phyloP scores from a whole-genome alignment of 345 rosid genomes.

The Triadica sebifera region DNA sequence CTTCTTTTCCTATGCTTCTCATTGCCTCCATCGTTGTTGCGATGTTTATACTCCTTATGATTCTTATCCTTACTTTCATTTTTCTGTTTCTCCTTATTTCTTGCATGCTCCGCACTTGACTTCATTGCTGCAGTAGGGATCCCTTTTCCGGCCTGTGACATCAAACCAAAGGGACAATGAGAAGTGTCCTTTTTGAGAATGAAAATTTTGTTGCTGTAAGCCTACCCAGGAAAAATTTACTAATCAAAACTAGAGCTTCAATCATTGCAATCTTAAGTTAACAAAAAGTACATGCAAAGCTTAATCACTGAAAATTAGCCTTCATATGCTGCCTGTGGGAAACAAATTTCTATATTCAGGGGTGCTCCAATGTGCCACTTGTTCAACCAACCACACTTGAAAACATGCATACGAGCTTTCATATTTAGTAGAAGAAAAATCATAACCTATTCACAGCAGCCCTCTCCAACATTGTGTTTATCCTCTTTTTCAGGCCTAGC shows the following conservation, averaged over 20 bases:
- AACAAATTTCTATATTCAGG: too few species aligned
- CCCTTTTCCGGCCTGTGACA: conserved; percentile 63
- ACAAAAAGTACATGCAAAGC: not conserved
- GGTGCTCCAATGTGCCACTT: not conserved
- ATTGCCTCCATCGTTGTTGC: conserved; percentile 61
- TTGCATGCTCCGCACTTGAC: conserved; percentile 52
- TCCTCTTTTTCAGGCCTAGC: too few species aligned
- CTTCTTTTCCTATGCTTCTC: conserved; percentile 67
- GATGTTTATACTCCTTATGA: conserved; percentile 80
- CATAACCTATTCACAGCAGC: too few species aligned
- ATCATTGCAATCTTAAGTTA: not conserved
- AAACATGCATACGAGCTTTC: not conserved
- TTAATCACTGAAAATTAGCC: not conserved
- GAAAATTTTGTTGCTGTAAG: not conserved
- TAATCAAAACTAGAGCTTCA: not conserved
- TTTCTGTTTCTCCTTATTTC: conserved; percentile 71
- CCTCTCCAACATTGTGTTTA: not conserved
- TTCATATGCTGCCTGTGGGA: not conserved
- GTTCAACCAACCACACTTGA: not conserved
- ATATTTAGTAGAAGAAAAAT: not conserved
- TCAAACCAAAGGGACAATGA: not conserved
- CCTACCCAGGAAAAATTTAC: not conserved
- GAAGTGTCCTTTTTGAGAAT: not conserved
- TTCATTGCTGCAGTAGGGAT: conserved; percentile 61
- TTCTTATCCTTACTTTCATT: conserved; percentile 74